These are phyloP conservation scores for Penicillium sp. DNA, from an alignment of 2,329 filamentous ascomycete genomes.

Conservation along the genomic window DNA sequence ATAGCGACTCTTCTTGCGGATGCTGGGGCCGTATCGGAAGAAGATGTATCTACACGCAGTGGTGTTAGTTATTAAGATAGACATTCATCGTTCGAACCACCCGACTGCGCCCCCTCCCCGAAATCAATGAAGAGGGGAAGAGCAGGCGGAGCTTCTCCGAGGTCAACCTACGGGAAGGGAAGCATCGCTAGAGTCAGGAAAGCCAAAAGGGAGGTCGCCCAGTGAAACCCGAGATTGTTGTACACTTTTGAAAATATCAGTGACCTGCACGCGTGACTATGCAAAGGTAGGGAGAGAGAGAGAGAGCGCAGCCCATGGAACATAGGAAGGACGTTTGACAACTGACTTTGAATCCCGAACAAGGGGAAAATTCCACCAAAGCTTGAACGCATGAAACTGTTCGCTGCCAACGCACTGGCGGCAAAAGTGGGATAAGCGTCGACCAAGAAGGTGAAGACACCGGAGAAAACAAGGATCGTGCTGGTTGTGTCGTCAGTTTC, in stretches of 20 bases:
- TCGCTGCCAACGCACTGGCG: slow-evolving; percentile 67
- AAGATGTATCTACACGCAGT: slow-evolving; percentile 35
- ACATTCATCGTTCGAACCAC: too few species aligned
- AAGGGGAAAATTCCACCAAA: slow-evolving; percentile 76
- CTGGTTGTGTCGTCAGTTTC: slow-evolving; percentile 38
- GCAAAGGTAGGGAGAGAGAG: too few species aligned
- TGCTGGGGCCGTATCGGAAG: slow-evolving; percentile 38
- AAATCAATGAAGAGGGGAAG: not conserved
- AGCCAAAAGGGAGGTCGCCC: slow-evolving; percentile 41
- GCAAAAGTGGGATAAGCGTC: slow-evolving; percentile 48
- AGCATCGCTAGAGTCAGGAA: slow-evolving; percentile 41
- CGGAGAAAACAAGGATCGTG: slow-evolving; percentile 70
- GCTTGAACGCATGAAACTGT: slow-evolving; percentile 69
- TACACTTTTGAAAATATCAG: slow-evolving; percentile 38
- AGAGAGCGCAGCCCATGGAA: not conserved
- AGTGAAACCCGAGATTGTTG: slow-evolving; percentile 41
- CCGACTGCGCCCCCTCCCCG: too few species aligned
- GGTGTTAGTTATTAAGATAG: not conserved
- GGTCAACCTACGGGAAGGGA: slow-evolving; percentile 41
- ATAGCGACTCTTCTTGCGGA: slow-evolving; percentile 39
- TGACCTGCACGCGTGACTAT: not conserved
- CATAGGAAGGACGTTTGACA: slow-evolving; percentile 2
- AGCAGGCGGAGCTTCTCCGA: not conserved
- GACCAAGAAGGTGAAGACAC: slow-evolving; percentile 83
- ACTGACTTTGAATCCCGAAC: slow-evolving; percentile 57